phyloP scores from a whole-genome alignment of 768 basidiomycete species.

The Suillus americanus region DNA sequence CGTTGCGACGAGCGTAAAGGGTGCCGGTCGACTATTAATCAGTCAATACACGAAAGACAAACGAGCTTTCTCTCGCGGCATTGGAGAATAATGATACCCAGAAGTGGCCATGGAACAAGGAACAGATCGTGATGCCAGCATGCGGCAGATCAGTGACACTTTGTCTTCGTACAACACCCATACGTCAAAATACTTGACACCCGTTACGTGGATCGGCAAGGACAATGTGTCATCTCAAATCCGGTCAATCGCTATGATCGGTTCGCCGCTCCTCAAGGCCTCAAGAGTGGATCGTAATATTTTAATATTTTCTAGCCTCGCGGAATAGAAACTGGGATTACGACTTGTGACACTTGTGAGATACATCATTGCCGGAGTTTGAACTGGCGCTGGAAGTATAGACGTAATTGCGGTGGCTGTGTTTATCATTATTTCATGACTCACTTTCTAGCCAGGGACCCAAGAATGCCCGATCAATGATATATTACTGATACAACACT shows the following conservation, averaged over 20 bases:
- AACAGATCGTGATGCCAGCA: neutral
- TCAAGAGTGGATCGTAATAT: too few relatives aligned
- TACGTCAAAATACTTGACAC: too few relatives aligned
- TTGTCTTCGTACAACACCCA: too few relatives aligned
- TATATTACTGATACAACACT: neutral
- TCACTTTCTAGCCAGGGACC: neutral
- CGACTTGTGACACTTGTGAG: neutral
- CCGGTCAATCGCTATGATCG: neutral
- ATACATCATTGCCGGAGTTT: neutral
- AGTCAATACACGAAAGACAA: neutral
- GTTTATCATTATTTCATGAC: neutral
- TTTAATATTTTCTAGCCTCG: neutral
- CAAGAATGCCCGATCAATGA: neutral
- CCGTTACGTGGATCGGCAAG: neutral
- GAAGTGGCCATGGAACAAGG: too few relatives aligned
- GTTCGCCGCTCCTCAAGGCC: neutral
- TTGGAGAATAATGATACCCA: too few relatives aligned
- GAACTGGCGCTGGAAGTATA: neutral
- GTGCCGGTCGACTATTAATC: neutral
- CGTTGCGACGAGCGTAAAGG: too few relatives aligned
- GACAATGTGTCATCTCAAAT: neutral
- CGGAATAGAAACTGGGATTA: neutral
- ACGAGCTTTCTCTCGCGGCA: too few relatives aligned
- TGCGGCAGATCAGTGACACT: too few relatives aligned
- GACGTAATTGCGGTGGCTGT: neutral